A percentile compares a stretch with the other conserved stretches of the same genome.
Evolutionary conservation across 495 filamentous ascomycete genomes (phyloP).

Genomic region (Hypoxylon lenormandii): DNA sequence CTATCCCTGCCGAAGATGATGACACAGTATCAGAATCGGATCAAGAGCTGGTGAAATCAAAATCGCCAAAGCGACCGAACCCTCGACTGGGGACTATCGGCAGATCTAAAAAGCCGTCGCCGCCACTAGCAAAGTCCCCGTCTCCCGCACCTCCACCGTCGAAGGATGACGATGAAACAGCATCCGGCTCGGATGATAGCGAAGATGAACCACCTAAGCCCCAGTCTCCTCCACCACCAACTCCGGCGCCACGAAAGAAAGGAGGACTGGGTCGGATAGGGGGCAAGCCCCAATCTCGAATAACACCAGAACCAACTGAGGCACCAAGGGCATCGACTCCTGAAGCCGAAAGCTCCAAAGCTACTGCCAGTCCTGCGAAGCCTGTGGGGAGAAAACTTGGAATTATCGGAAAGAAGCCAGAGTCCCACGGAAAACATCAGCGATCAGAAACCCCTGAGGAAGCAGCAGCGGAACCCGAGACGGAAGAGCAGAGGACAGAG

Average conservation of each 20-base stretch:
- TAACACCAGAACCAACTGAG: slow-evolving; percentile 43
- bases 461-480: slow-evolving; percentile 34
- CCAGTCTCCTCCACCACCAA: slow-evolving; percentile 34
- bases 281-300: slow-evolving; percentile 46
- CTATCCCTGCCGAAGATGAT: slow-evolving; percentile 43
- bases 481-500: slow-evolving; percentile 67
- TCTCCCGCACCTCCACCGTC: slow-evolving; percentile 26
- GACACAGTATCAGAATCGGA: slow-evolving; percentile 49
- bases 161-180: slow-evolving; percentile 54
- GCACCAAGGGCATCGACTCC: slow-evolving; percentile 43
- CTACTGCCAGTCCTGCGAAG: slow-evolving; percentile 43
- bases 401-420: slow-evolving; percentile 51
- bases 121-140: slow-evolving; percentile 26
- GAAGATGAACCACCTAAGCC: slow-evolving; percentile 3
- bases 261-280: slow-evolving; percentile 60
- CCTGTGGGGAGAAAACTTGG: slow-evolving; percentile 47
- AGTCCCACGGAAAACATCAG: slow-evolving; percentile 34
- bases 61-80: slow-evolving; percentile 11
- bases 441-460: slow-evolving; percentile 27
- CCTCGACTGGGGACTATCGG: slow-evolving; percentile 37
- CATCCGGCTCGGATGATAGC: slow-evolving; percentile 53
- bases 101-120: slow-evolving; percentile 23
- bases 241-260: slow-evolving; percentile 38
- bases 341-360: slow-evolving; percentile 28
- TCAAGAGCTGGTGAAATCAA: slow-evolving; percentile 22